These are phyloP conservation scores for Gomphus sp. DNA, from an alignment of 1,284 basidiomycete species.

Conservation along the genomic window DNA sequence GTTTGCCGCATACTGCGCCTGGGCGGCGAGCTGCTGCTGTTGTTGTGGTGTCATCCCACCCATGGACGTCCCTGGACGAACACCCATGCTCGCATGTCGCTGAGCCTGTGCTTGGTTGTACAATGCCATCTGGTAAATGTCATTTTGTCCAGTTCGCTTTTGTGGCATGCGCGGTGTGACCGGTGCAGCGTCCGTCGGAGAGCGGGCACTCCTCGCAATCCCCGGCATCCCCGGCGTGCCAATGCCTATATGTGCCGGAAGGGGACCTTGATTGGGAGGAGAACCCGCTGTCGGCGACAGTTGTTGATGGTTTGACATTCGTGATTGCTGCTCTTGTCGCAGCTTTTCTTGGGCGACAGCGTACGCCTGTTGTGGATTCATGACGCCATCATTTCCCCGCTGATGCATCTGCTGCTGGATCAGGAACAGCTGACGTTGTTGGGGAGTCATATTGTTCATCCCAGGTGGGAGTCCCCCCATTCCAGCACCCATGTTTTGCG, in stretches of 20 bases:
- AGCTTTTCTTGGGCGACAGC: slow-evolving; percentile 29
- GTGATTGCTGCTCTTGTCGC: slow-evolving; percentile 20
- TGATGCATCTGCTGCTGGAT: slow-evolving; percentile 10
- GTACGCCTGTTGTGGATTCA: slow-evolving; percentile 16
- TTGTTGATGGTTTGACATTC: slow-evolving; percentile 13
- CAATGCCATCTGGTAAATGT: slow-evolving; percentile 26
- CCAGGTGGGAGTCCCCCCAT: slow-evolving; percentile 12
- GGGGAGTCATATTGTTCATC: slow-evolving; percentile 25
- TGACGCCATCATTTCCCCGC: slow-evolving; percentile 8
- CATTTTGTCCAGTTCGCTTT: slow-evolving; percentile 20
- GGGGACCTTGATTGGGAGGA: slow-evolving; percentile 22
- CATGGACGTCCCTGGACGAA: slow-evolving; percentile 7
- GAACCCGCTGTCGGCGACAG: slow-evolving; percentile 21
- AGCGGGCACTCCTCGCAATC: slow-evolving; percentile 59
- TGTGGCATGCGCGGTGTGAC: slow-evolving; percentile 19
- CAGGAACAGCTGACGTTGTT: slow-evolving; percentile 21
- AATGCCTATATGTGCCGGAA: slow-evolving; percentile 9
- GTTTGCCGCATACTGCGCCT: slow-evolving; percentile 16
- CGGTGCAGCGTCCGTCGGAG: slow-evolving; percentile 44
- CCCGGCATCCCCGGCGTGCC: slow-evolving; percentile 45
- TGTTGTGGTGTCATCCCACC: slow-evolving; percentile 13
- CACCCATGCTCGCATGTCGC: slow-evolving; percentile 7
- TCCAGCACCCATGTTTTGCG: slow-evolving; percentile 10
- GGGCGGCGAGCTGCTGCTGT: slow-evolving; percentile 22
- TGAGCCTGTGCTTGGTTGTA: slow-evolving; percentile 18